A percentile compares a stretch with the other conserved stretches of the same genome.
These are phyloP conservation scores for Fraxinus pennsylvanica DNA, from an alignment of 257 asterid species.

Conservation along the genomic window DNA sequence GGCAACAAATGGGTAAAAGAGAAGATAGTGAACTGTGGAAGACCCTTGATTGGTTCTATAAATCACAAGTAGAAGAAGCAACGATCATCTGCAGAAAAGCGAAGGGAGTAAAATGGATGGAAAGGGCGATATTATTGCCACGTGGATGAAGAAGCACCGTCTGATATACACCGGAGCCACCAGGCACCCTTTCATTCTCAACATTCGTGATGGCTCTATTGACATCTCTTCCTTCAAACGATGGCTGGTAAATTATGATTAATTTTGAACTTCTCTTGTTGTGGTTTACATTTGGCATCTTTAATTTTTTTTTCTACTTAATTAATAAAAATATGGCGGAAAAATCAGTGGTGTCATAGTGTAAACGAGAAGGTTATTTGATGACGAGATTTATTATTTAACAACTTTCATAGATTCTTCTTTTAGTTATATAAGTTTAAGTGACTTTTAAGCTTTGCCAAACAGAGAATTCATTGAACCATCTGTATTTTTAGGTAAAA, in stretches of 20 bases:
- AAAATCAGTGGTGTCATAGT: background rate
- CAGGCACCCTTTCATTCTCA: constrained; percentile 71
- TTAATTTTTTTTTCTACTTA: background rate
- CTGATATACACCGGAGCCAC: constrained; percentile 53
- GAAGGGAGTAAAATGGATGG: constrained; percentile 29
- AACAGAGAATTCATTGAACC: background rate
- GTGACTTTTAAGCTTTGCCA: background rate
- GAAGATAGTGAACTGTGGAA: background rate
- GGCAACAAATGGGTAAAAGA: background rate
- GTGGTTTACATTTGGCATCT: background rate
- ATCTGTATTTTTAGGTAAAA: background rate
- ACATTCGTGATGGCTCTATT: constrained; percentile 76
- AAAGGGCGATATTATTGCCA: constrained; percentile 32
- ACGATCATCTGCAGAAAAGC: background rate
- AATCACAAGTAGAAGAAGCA: background rate
- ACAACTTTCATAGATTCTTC: background rate
- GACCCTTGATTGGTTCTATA: background rate
- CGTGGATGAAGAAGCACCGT: constrained; percentile 66
- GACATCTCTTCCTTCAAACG: constrained; percentile 64
- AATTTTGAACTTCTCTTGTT: background rate
- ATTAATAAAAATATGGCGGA: background rate
- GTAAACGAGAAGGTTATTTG: too few species aligned
- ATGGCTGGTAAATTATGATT: constrained; percentile 63
- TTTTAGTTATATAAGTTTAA: background rate
- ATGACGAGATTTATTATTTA: background rate